These are phyloP conservation scores for Aspergillus ochraceoroseus DNA, from an alignment of 2,329 filamentous ascomycete species.

Conservation along the genomic window DNA sequence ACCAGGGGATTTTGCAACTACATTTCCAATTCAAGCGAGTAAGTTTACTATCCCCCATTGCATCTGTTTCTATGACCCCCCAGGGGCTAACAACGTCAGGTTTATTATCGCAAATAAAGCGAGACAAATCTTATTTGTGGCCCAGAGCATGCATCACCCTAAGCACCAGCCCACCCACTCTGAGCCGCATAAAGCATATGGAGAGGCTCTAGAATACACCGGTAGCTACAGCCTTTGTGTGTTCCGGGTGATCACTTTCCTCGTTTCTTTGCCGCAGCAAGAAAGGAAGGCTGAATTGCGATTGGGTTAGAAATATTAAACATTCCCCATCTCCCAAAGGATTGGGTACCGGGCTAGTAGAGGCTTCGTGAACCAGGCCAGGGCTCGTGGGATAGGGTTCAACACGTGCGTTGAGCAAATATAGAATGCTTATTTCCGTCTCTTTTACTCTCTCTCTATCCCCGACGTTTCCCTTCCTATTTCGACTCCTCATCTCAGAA, in stretches of 20 bases:
- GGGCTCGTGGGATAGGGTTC: slow-evolving; percentile 11
- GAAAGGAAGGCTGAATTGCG: slow-evolving; percentile 4
- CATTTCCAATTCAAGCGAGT: slow-evolving; percentile 99
- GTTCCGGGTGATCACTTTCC: background rate
- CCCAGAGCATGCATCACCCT: background rate
- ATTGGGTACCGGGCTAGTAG: slow-evolving; percentile 14
- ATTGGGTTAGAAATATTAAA: slow-evolving; percentile 32
- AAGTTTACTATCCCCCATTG: slow-evolving; percentile 23
- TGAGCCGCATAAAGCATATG: slow-evolving; percentile 3
- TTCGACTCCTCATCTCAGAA: background rate
- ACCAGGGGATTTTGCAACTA: slow-evolving; percentile 82
- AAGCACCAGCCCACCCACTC: background rate
- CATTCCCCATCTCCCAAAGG: slow-evolving; percentile 17
- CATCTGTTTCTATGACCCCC: slow-evolving; percentile 4
- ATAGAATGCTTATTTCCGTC: slow-evolving; percentile 29
- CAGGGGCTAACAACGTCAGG: slow-evolving; percentile 26
- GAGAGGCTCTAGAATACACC: slow-evolving; percentile 9
- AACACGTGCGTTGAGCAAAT: slow-evolving; percentile 23
- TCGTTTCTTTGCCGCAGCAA: slow-evolving; percentile 1
- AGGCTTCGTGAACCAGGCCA: slow-evolving; percentile 6
- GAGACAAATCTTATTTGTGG: slow-evolving; percentile 11
- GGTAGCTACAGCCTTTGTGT: slow-evolving; percentile 7
- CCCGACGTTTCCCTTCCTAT: background rate
- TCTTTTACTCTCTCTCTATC: slow-evolving; percentile 4
- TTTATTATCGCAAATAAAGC: slow-evolving; percentile 48